These are phyloP conservation scores for Phoma herbarum DNA, from an alignment of 2,329 filamentous ascomycete species.

Conservation along the genomic window DNA sequence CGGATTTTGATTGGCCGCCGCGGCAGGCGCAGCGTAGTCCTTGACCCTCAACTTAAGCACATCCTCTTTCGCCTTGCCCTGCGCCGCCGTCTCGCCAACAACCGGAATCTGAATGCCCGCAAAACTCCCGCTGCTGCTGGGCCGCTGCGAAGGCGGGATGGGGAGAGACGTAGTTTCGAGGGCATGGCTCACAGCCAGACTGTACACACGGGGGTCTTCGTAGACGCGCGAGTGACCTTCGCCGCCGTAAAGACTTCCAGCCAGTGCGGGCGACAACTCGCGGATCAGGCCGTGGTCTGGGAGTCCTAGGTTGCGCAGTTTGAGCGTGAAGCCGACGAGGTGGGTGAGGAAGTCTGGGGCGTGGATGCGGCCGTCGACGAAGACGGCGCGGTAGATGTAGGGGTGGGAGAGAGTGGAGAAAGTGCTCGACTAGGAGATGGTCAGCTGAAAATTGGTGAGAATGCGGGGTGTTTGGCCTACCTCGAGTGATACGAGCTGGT, in stretches of 20 bases:
- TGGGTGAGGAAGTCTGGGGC: slow-evolving; percentile 94
- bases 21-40: slow-evolving; percentile 43
- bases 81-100: slow-evolving; percentile 37
- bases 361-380: slow-evolving; percentile 91
- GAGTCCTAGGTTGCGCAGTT: slow-evolving; percentile 90
- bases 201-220: slow-evolving; percentile 86
- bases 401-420: slow-evolving; percentile 88
- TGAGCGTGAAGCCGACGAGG: slow-evolving; percentile 90
- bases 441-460: slow-evolving; percentile 9
- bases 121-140: slow-evolving; percentile 35
- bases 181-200: slow-evolving; percentile 60
- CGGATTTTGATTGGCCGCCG: slow-evolving; percentile 68
- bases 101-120: slow-evolving; percentile 46
- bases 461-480: slow-evolving; percentile 55
- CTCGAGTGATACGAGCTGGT: slow-evolving; percentile 93
- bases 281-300: slow-evolving; percentile 92
- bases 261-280: slow-evolving; percentile 86
- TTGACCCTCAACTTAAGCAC: slow-evolving; percentile 43
- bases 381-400: slow-evolving; percentile 94
- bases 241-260: slow-evolving; percentile 88
- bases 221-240: slow-evolving; percentile 95
- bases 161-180: slow-evolving; percentile 57
- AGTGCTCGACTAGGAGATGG: slow-evolving; percentile 76
- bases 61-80: slow-evolving; percentile 27
- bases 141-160: slow-evolving; percentile 30